Conservation (phyloP, 1,284 basidiomycete species). For the Tilletia caries region DNA sequence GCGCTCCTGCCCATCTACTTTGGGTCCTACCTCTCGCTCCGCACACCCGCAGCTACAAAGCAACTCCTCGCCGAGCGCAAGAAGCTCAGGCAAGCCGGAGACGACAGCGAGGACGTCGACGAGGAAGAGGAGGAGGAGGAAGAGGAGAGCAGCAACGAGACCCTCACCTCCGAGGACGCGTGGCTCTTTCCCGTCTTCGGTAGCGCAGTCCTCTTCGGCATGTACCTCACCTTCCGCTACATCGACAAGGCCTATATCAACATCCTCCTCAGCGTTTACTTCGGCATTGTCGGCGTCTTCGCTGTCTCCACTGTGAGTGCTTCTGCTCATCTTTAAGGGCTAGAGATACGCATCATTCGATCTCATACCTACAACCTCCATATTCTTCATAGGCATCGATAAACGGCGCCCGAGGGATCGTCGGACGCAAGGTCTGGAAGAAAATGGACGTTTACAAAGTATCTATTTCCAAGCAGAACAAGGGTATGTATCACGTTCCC, state of each 20-base stretch:
- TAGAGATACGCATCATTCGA: not conserved
- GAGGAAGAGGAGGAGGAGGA: conserved; percentile 38
- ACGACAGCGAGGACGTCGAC: conserved; percentile 33
- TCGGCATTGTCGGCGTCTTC: conserved; percentile 43
- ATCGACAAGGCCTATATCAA: conserved; percentile 46
- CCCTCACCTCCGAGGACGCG: conserved; percentile 43
- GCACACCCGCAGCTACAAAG: conserved; percentile 41
- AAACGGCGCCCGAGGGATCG: conserved; percentile 18
- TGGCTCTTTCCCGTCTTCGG: conserved; percentile 51
- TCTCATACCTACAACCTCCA: not conserved
- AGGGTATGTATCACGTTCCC: conserved; percentile 19
- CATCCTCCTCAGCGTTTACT: conserved; percentile 45
- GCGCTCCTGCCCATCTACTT: conserved; percentile 44
- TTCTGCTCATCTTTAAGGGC: not conserved
- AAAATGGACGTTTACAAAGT: conserved; percentile 33
- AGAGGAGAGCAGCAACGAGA: conserved; percentile 27
- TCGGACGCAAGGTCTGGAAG: conserved; percentile 29
- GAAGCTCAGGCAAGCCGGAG: conserved; percentile 23
- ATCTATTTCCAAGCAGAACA: conserved; percentile 25
- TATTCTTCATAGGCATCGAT: not conserved
- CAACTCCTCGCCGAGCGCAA: conserved; percentile 28
- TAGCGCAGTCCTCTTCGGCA: conserved; percentile 39
- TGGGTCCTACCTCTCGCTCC: conserved; percentile 42
- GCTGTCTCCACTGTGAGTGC: conserved; percentile 35
- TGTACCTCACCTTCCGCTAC: conserved; percentile 50